phyloP scores from a whole-genome alignment of 1,139 yeast genomes.

The Sugiyamaella xylanicola region DNA sequence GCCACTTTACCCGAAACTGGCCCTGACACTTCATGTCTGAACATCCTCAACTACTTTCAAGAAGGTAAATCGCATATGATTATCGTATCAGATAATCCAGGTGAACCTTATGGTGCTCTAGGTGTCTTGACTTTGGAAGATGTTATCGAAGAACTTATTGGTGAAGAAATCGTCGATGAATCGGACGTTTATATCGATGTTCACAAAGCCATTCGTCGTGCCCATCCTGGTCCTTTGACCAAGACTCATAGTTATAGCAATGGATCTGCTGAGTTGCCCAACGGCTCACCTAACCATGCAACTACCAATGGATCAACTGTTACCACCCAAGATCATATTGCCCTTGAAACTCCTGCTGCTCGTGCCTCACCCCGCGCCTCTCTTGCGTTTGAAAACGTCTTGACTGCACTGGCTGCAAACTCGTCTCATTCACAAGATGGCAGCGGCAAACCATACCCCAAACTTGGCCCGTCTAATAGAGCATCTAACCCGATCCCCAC shows the following conservation, averaged over 20 bases:
- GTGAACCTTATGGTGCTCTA: slow-evolving; percentile 80
- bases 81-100: slow-evolving; percentile 84
- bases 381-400: slow-evolving; percentile 33
- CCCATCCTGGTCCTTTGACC: slow-evolving; percentile 81
- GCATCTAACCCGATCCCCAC: slow-evolving; percentile 84
- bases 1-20: slow-evolving; percentile 96
- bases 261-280: neutral
- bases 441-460: slow-evolving; percentile 29
- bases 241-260: slow-evolving; percentile 40
- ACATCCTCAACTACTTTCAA: slow-evolving; percentile 92
- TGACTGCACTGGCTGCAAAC: slow-evolving; percentile 25
- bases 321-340: neutral
- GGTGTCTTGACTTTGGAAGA: slow-evolving; percentile 95
- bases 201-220: slow-evolving; percentile 73
- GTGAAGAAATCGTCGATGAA: slow-evolving; percentile 97
- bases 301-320: slow-evolving; percentile 5
- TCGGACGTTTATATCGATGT: slow-evolving; percentile 94
- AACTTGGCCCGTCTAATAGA: slow-evolving; percentile 54
- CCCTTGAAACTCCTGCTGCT: neutral
- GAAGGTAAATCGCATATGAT: slow-evolving; percentile 99
- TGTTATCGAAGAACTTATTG: slow-evolving; percentile 95
- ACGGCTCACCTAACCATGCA: neutral
- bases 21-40: slow-evolving; percentile 87
- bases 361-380: slow-evolving; percentile 30
- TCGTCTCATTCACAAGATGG: slow-evolving; percentile 11